Conservation (phyloP, 768 basidiomycete genomes). For the Pulveroboletus sp. region DNA sequence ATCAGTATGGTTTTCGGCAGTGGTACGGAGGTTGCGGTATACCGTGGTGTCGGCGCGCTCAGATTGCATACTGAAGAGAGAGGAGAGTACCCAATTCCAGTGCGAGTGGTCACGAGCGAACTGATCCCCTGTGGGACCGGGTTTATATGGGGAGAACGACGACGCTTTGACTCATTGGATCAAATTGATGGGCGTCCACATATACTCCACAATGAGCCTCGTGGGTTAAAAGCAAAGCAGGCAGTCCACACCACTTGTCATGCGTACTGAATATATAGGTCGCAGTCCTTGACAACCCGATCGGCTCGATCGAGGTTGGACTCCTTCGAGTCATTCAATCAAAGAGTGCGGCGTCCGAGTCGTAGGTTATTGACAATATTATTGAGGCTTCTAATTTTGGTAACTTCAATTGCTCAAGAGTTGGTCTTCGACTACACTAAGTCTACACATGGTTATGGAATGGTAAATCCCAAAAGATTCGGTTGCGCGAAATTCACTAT, state of each 20-base stretch:
- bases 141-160: constrained; percentile 18
- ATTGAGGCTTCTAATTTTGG: too few relatives aligned
- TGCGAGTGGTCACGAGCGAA: not conserved
- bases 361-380: too few relatives aligned
- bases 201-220: constrained; percentile 15
- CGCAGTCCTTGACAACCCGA: too few relatives aligned
- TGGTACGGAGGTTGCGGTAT: constrained; percentile 8
- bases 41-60: not conserved
- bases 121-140: not conserved
- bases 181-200: constrained; percentile 19
- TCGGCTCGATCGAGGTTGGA: too few relatives aligned
- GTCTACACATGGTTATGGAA: too few relatives aligned
- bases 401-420: too few relatives aligned
- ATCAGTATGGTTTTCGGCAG: not conserved
- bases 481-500: too few relatives aligned
- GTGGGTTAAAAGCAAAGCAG: constrained; percentile 17
- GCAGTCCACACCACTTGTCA: not conserved
- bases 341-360: too few relatives aligned
- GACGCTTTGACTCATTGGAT: constrained; percentile 31
- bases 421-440: too few relatives aligned
- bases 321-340: too few relatives aligned
- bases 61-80: constrained; percentile 10
- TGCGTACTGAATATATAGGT: not conserved
- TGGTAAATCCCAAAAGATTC: too few relatives aligned
- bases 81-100: not conserved